Base-by-base conservation (phyloP, 2,329 filamentous ascomycete species). In the Xylaria arbuscula region DNA sequence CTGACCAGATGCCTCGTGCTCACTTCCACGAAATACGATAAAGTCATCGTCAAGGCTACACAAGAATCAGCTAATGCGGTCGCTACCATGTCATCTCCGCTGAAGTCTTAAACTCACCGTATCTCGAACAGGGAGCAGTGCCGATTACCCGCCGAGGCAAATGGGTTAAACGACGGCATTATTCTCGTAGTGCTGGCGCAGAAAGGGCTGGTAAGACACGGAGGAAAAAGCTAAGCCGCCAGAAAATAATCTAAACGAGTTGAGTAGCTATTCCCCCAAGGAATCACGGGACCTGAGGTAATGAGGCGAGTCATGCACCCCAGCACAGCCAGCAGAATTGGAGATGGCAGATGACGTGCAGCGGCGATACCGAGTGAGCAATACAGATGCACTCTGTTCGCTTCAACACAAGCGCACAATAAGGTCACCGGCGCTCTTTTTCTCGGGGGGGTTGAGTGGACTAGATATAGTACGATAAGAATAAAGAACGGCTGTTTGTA, bases 1-100 rank as follows among this genome's bases (percentile, higher is more conserved):
- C 75, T 93, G 92, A 69, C 91, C 92, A 51, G 91, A 88, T 55
- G 92, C 91, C 77, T 95, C 93, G 77, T 92, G 86, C 65, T 93
- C 90, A 73, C 83, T 86, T 68, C 93, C 93, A 62, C 92, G 90
- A 71, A 96, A 91, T 36, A 95, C 90, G 67, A 95, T 88, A 66
- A 94, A 92, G 75, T 93, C 90, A 76, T 91, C 90, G 61, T 94
- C 91, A 68, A 94, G 86, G 61, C 92, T 94, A 75, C 19, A 36
- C 47, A 45, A 8, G 24, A 53, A 59, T 68, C 34, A 72, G 65
- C 34, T 11, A 36, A 53, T 38, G 6, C 32, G 36, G 22, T 58
- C 24, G 22, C 10, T 10, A n/a, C 24, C 7, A 36, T 24, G 15
- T 10, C 9, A 45, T 42, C n/a, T 11, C 36, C 1, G 13, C 17